A percentile compares a stretch with the other conserved stretches of the same genome.
Conservation (phyloP, 176 grass and related monocot genomes). For the Tillandsia fasciculata region DNA sequence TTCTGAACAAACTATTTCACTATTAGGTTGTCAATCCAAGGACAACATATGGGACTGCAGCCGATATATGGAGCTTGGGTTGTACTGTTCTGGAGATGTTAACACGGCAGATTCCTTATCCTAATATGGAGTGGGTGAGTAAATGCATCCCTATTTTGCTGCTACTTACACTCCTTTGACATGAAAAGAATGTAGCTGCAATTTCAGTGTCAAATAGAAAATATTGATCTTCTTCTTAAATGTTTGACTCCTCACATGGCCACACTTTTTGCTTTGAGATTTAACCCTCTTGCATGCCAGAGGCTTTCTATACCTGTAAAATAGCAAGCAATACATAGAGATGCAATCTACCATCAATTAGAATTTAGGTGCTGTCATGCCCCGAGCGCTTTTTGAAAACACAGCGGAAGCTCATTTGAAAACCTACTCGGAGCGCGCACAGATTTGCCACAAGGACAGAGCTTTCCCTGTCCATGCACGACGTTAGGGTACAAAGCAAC, state of each 20-base stretch:
- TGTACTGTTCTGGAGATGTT: slow-evolving; percentile 91
- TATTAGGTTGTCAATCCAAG: slow-evolving; percentile 77
- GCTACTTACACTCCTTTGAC: neutral
- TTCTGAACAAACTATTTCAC: slow-evolving; percentile 9
- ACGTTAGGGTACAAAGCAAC: no score
- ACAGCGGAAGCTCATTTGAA: no score
- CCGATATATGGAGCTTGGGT: slow-evolving; percentile 87
- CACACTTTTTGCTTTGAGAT: neutral
- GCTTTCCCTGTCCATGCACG: no score
- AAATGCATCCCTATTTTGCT: slow-evolving; percentile 8
- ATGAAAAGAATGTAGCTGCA: neutral
- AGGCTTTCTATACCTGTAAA: neutral
- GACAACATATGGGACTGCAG: slow-evolving; percentile 68
- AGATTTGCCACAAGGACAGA: no score
- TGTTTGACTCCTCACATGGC: neutral
- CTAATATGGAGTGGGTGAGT: slow-evolving; percentile 76
- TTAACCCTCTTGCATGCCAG: neutral
- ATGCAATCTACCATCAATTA: neutral
- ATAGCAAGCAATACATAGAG: neutral
- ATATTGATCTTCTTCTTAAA: neutral
- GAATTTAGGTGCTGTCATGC: neutral
- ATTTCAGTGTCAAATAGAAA: neutral
- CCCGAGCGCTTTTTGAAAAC: no score
- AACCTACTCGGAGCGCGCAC: no score
- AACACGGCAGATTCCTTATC: slow-evolving; percentile 76